Evolutionary conservation across 805 yeast genomes (phyloP), one percentile per base, ranked within the genome.

Genomic region (Metschnikowia amazonensis): DNA sequence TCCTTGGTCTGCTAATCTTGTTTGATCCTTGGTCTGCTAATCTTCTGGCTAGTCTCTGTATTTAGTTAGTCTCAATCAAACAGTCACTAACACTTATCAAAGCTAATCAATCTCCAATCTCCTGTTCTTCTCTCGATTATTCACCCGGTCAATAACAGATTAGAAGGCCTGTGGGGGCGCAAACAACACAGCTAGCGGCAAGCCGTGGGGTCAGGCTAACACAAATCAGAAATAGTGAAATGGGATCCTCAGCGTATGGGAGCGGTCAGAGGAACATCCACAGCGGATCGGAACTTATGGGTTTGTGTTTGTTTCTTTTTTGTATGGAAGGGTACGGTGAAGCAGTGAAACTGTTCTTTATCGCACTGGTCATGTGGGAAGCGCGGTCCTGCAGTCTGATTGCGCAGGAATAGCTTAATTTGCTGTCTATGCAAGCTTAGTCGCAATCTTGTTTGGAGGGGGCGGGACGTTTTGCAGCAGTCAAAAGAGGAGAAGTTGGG

Each of bases 381-480:
- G 42, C 18, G 35, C 35, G 27, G 20, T 21, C 35, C 28, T 39
- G 42, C 42, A 39, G 42, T 16, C 30, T 30, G 42, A 39, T 39
- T 39, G 42, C 42, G 42, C 42, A 39, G 42, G 42, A 36, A 39
- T 39, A 39, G 42, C 36, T 30, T 35, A 29, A 39, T 39, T 39
- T 39, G 42, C 42, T 39, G 35, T 30, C 13, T 25, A 39, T 38
- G 36, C 42, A 39, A 21, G 35, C 29, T 16, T 14, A 14, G 29
- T 25, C 27, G 38, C 38, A 14, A 21, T n/a, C n/a, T n/a, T n/a
- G n/a, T n/a, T n/a, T n/a, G n/a, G n/a, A n/a, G n/a, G n/a, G n/a
- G n/a, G n/a, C n/a, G n/a, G n/a, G n/a, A n/a, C n/a, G n/a, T n/a
- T n/a, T n/a, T n/a, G n/a, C n/a, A n/a, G n/a, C n/a, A n/a, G n/a